Percentiles rank a stretch among this genome's conserved stretches.
Evolutionary conservation across 2,329 filamentous ascomycete species (phyloP).

Genomic region (Exutisphaerella laricina): DNA sequence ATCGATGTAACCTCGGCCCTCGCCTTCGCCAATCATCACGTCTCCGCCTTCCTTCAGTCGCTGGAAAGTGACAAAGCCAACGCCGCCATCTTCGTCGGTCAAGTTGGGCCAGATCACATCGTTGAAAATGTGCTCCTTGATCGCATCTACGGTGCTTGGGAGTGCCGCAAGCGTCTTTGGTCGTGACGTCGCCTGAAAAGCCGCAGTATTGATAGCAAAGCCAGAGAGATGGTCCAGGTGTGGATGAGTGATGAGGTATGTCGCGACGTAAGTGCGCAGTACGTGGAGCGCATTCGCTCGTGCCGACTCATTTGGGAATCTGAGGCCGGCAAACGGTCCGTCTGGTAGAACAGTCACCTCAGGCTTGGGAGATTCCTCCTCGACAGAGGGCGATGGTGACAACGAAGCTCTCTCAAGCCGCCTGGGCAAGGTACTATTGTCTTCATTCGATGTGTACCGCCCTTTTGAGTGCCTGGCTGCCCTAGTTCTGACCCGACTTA

Average conservation of each 20-base stretch:
- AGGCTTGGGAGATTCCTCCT: constrained; percentile 20
- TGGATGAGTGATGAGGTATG: constrained; percentile 92
- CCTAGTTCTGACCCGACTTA: constrained; percentile 24
- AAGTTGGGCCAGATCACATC: constrained; percentile 97
- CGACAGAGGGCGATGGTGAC: constrained; percentile 6
- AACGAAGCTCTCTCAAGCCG: constrained; percentile 1
- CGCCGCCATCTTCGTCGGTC: constrained; percentile 91
- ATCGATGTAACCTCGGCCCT: constrained; percentile 77
- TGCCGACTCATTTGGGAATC: constrained; percentile 60
- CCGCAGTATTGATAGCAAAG: constrained; percentile 89
- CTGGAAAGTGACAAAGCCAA: constrained; percentile 85
- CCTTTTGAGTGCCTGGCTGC: constrained; percentile 11
- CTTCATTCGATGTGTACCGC: constrained; percentile 12
- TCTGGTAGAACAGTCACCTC: constrained; percentile 49
- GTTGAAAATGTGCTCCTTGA: constrained; percentile 95
- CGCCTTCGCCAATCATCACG: constrained; percentile 72
- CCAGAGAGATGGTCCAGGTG: constrained; percentile 92
- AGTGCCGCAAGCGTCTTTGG: constrained; percentile 84
- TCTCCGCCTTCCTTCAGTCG: constrained; percentile 85
- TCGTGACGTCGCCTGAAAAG: constrained; percentile 66
- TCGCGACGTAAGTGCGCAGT: constrained; percentile 71
- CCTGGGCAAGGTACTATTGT: neutral
- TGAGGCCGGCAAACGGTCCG: constrained; percentile 76
- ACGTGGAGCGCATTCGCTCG: constrained; percentile 77
- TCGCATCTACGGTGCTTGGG: constrained; percentile 80